Conservation (phyloP, 768 basidiomycete species). For the Amanita rubescens region DNA sequence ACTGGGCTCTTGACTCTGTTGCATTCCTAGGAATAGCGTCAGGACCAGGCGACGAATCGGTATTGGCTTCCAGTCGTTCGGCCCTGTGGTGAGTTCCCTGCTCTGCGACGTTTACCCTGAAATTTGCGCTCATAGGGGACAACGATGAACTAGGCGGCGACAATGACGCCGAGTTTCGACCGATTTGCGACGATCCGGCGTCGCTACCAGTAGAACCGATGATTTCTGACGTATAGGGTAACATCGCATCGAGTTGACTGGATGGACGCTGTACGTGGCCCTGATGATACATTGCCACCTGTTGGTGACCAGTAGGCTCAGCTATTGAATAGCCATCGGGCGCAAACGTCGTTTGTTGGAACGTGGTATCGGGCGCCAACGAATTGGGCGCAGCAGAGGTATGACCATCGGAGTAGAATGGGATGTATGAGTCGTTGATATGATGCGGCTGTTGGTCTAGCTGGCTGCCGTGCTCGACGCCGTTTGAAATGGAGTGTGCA, state of each 20-base stretch:
- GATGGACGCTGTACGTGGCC: neutral
- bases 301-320: neutral
- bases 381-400: neutral
- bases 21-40: neutral
- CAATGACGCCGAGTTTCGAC: neutral
- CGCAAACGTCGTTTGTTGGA: neutral
- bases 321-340: neutral
- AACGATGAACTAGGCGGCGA: neutral
- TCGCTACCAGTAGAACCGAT: neutral
- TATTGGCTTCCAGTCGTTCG: neutral
- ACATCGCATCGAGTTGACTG: neutral
- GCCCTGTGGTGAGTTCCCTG: constrained; percentile 3
- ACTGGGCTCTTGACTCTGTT: neutral
- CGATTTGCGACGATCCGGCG: neutral
- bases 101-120: constrained; percentile 8
- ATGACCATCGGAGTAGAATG: neutral
- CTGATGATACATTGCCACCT: neutral
- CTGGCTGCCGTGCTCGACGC: neutral
- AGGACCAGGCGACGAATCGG: neutral
- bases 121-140: neutral
- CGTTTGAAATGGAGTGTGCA: neutral
- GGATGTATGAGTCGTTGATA: neutral
- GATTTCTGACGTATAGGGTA: neutral
- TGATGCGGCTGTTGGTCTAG: neutral
- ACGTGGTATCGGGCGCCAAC: neutral